Evolutionary conservation across 2,329 filamentous ascomycete genomes (phyloP), one percentile per base, ranked within the genome.

Genomic region (Chaetomiaceae sp.): DNA sequence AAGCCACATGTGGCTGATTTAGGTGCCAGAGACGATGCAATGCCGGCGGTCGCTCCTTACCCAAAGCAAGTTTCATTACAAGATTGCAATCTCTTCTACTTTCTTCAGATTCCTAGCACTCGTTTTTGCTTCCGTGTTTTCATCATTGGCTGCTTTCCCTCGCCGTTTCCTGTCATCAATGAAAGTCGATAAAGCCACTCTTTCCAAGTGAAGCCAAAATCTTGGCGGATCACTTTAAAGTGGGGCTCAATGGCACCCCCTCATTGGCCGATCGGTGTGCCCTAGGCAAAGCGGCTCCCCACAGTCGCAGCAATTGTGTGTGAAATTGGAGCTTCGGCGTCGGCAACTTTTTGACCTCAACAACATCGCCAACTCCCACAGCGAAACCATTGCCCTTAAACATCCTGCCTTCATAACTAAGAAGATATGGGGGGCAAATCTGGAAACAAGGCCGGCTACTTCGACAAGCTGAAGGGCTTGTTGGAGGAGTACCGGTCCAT

Each of bases 401-500:
- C 76, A 95, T 89, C 91, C 91, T 95, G 84, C 88, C 89, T 94
- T 94, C 89, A 90, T 57, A 71, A 68, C 92, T 94, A 95, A 95
- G 89, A 90, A 95, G 88, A 90, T 83, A 96, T 96, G 91, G 91
- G 91, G 91, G 91, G 89, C 91, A 96, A 89, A 82, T 82, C 88
- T 71, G 83, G 81, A 72, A 91, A 87, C 85, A 99, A 97, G 85
- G 84, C 89, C 75, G 88, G 75, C 69, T 96, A 99, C 86, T 99
- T 99, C 83, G 92, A 96, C 78, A 97, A 97, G 91, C 91, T 99
- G 76, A 95, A 96, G 87, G 76, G 76, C 77, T 85, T 97, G 75
- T 87, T 99, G 75, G 89, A 97, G 82, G 87, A 91, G 75, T 97
- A 95, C 88, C 85, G 84, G 76, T 92, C 88, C 72, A 88, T 97